Conservation (phyloP, 129 eudicot species). For the carrot (Daucus carota) region DH1_v3.0 NC_030381.2:25717501-25718000, state of each 20-base stretch:
- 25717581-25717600: not conserved
- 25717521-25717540: not conserved
- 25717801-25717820: too few relatives aligned
- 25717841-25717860: too few relatives aligned
- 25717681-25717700: constrained; percentile 21
- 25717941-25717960: too few relatives aligned
- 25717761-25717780: constrained; percentile 42
- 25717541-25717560: not conserved
- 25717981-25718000: too few relatives aligned
- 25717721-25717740: constrained; percentile 39
- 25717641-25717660: not conserved
- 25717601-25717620: not conserved
- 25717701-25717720: constrained; percentile 35
- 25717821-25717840: too few relatives aligned
- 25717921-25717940: too few relatives aligned
- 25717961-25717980: too few relatives aligned
- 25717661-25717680: constrained; percentile 12
- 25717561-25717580: not conserved
- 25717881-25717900: too few relatives aligned
- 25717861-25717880: too few relatives aligned
- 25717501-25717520: too few relatives aligned
- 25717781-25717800: too few relatives aligned
- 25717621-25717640: not conserved
- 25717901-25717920: too few relatives aligned
- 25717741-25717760: constrained; percentile 61